These are phyloP conservation scores for Myriangium duriaei DNA, from an alignment of 2,329 filamentous ascomycete genomes.

Conservation along the genomic window DNA sequence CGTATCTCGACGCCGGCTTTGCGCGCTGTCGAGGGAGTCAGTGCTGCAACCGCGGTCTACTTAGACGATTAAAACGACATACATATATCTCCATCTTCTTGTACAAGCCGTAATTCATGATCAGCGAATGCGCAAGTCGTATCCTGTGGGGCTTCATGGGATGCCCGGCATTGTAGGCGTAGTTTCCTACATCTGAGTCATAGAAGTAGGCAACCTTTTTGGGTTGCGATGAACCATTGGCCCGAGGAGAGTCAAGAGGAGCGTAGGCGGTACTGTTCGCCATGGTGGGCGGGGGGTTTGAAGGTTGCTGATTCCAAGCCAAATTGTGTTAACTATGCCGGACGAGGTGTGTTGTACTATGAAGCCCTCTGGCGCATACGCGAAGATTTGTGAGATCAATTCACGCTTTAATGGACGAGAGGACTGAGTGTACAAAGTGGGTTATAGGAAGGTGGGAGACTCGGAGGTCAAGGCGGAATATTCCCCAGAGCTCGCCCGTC, in stretches of 20 bases:
- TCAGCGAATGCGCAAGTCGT: slow-evolving; percentile 51
- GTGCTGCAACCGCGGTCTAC: neutral
- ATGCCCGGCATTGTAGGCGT: slow-evolving; percentile 74
- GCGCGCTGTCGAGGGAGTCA: slow-evolving; percentile 14
- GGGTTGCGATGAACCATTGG: slow-evolving; percentile 41
- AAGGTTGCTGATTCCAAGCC: neutral
- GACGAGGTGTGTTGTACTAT: neutral
- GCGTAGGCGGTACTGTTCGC: slow-evolving; percentile 32
- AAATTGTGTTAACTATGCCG: neutral
- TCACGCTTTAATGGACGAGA: no score
- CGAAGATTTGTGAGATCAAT: no score
- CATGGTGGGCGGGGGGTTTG: slow-evolving; percentile 27
- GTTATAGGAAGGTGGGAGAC: no score
- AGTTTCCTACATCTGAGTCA: slow-evolving; percentile 95
- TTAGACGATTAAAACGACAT: slow-evolving; percentile 22
- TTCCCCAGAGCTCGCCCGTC: no score
- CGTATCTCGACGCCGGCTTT: slow-evolving; percentile 46
- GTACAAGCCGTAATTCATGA: slow-evolving; percentile 63
- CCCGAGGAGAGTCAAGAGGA: slow-evolving; percentile 41
- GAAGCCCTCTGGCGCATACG: no score
- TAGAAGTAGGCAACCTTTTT: slow-evolving; percentile 98
- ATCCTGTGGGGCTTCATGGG: slow-evolving; percentile 58
- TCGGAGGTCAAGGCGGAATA: no score
- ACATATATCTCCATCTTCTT: slow-evolving; percentile 63
- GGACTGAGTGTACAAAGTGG: no score